phyloP scores from a whole-genome alignment of 192 early-diverging fungal genomes.

The Obelidium mucronatum region DNA sequence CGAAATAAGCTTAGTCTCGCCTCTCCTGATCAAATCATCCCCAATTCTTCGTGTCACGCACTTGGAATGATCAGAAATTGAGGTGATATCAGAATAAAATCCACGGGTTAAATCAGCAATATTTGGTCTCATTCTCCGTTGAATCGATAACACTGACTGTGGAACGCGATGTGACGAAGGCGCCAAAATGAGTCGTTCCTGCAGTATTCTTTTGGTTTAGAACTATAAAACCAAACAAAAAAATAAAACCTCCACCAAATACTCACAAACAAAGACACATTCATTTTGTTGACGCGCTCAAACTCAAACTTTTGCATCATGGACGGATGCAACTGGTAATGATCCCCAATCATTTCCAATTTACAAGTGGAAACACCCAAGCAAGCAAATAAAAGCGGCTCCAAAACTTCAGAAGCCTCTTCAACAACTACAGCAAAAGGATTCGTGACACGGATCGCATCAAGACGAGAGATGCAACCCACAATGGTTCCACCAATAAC shows the following conservation, averaged over 20 bases:
- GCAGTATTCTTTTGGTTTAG: too few relatives aligned
- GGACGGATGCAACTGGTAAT: slow-evolving; percentile 41
- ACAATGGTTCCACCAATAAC: slow-evolving; percentile 54
- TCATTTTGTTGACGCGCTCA: slow-evolving; percentile 49
- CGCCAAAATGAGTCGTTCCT: slow-evolving; percentile 44
- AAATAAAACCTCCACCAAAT: too few relatives aligned
- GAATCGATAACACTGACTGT: slow-evolving; percentile 38
- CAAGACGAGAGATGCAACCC: slow-evolving; percentile 47
- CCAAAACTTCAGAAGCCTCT: slow-evolving; percentile 50
- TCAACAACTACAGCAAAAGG: slow-evolving; percentile 51
- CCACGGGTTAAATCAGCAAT: slow-evolving; percentile 47
- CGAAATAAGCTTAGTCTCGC: background rate
- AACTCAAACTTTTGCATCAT: slow-evolving; percentile 51
- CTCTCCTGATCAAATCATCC: slow-evolving; percentile 10
- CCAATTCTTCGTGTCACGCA: slow-evolving; percentile 31
- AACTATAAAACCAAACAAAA: too few relatives aligned
- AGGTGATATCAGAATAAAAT: slow-evolving; percentile 44
- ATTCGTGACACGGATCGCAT: slow-evolving; percentile 44
- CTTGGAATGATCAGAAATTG: slow-evolving; percentile 34
- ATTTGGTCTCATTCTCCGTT: slow-evolving; percentile 43
- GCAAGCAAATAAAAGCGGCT: slow-evolving; percentile 47
- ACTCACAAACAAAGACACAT: slow-evolving; percentile 46
- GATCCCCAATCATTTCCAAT: slow-evolving; percentile 50
- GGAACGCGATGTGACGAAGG: slow-evolving; percentile 34
- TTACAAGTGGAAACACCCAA: slow-evolving; percentile 34